Conservation (phyloP, 75 land plant species). For the Azolla pinnata region DNA sequence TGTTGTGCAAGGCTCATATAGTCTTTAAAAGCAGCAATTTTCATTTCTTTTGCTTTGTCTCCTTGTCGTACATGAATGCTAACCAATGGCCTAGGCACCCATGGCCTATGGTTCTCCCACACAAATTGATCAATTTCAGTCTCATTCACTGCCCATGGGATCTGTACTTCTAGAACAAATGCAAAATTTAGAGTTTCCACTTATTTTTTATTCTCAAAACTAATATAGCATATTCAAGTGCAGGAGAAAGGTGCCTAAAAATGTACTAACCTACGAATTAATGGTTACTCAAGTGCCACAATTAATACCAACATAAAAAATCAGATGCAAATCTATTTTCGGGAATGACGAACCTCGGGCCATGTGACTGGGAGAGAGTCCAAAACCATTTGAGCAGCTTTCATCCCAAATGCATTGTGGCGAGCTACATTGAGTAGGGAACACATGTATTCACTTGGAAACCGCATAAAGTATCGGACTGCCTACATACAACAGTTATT, state of each 20-base stretch:
- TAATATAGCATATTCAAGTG: too few species aligned
- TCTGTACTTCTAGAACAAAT: constrained; percentile 17
- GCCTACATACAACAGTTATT: constrained; percentile 13
- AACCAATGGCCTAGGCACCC: constrained; percentile 68
- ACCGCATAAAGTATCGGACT: constrained; percentile 64
- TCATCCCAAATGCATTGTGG: constrained; percentile 67
- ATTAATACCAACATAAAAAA: not conserved
- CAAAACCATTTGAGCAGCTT: constrained; percentile 60
- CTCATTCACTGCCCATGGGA: constrained; percentile 2
- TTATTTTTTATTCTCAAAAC: too few species aligned
- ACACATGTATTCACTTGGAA: constrained; percentile 59
- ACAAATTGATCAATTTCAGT: constrained; percentile 48
- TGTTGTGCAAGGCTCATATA: constrained; percentile 33
- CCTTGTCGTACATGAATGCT: constrained; percentile 92
- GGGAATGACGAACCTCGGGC: constrained; percentile 17
- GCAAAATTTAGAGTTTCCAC: too few species aligned
- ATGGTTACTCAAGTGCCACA: not conserved
- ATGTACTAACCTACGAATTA: too few species aligned
- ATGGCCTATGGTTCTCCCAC: constrained; percentile 57
- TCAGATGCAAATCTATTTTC: not conserved
- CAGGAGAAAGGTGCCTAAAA: too few species aligned
- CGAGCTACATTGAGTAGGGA: constrained; percentile 55
- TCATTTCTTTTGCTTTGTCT: constrained; percentile 72
- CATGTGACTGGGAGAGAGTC: constrained; percentile 14
- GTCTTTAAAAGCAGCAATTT: constrained; percentile 14